Evolutionary conservation across 257 asterid species (phyloP).

Genomic region (Ballota nigra): DNA sequence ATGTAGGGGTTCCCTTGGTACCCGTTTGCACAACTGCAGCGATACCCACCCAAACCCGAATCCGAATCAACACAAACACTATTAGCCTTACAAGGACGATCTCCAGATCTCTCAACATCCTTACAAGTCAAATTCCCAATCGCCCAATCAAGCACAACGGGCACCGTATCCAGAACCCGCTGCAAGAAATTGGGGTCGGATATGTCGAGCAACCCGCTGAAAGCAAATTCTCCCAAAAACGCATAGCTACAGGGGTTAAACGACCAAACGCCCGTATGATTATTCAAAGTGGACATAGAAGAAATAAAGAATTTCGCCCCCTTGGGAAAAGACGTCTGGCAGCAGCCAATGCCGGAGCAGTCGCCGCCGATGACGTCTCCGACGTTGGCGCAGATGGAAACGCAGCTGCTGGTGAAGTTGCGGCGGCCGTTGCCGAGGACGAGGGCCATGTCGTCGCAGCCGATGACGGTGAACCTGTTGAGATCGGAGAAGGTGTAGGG

Average conservation of each 20-base stretch:
- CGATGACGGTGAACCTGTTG: slow-evolving; percentile 55
- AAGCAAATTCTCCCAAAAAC: slow-evolving; percentile 63
- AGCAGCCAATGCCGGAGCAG: slow-evolving; percentile 72
- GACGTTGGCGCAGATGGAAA: slow-evolving; percentile 35
- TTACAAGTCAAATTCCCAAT: slow-evolving; percentile 59
- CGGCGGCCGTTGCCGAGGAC: slow-evolving; percentile 20
- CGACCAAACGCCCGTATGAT: slow-evolving; percentile 26
- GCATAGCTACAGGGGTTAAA: slow-evolving; percentile 66
- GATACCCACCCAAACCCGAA: slow-evolving; percentile 55
- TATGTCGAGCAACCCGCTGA: slow-evolving; percentile 50
- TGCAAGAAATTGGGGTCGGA: slow-evolving; percentile 40
- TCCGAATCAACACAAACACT: slow-evolving; percentile 53
- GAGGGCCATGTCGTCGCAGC: slow-evolving; percentile 59
- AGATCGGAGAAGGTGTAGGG: slow-evolving; percentile 52
- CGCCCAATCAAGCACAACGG: slow-evolving; percentile 67
- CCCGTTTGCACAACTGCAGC: slow-evolving; percentile 55
- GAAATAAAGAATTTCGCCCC: slow-evolving; percentile 28
- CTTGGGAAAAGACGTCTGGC: slow-evolving; percentile 60
- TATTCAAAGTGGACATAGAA: slow-evolving; percentile 24
- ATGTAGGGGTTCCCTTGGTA: slow-evolving; percentile 69
- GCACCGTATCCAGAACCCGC: slow-evolving; percentile 35
- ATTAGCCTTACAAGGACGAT: slow-evolving; percentile 44
- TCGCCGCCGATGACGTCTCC: slow-evolving; percentile 37
- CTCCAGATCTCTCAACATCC: slow-evolving; percentile 13
- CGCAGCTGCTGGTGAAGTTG: slow-evolving; percentile 52